Conservation (phyloP, 1,139 yeast species). For the Scheffersomyces stambukii region DNA sequence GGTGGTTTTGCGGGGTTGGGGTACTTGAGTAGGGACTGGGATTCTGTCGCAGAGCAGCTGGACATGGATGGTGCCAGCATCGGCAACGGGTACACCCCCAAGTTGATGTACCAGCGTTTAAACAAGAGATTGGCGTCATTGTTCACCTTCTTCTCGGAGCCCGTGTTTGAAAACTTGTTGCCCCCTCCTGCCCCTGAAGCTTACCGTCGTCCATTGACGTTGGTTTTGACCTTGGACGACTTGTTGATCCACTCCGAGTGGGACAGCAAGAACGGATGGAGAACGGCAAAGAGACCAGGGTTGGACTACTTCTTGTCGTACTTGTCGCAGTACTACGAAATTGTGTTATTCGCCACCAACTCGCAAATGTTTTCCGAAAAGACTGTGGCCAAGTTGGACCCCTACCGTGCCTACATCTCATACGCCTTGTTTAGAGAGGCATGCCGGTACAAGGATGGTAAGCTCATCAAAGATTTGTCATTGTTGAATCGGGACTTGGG, state of each 20-base stretch:
- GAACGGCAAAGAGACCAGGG: conserved; percentile 98
- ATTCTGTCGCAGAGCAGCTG: conserved; percentile 65
- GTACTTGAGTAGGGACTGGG: conserved; percentile 86
- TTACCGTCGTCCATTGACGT: conserved; percentile 87
- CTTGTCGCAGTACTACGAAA: conserved; percentile 91
- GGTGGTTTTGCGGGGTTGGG: conserved; percentile 61
- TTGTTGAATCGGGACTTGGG: conserved; percentile 86
- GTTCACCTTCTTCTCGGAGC: conserved; percentile 85
- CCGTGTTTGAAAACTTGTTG: conserved; percentile 85
- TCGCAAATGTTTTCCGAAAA: conserved; percentile 84
- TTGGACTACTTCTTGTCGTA: conserved; percentile 94
- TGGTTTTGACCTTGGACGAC: conserved; percentile 87
- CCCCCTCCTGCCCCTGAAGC: conserved; percentile 90
- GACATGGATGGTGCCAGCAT: conserved; percentile 45
- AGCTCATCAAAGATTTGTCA: conserved; percentile 78
- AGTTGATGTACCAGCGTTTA: conserved; percentile 64
- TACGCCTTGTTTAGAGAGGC: conserved; percentile 90
- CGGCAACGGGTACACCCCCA: conserved; percentile 67
- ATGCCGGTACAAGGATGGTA: conserved; percentile 86
- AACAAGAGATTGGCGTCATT: conserved; percentile 68
- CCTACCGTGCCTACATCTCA: conserved; percentile 83
- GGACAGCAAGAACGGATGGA: conserved; percentile 94
- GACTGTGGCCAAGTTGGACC: conserved; percentile 84
- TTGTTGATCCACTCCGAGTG: conserved; percentile 87
- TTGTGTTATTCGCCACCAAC: conserved; percentile 83